phyloP scores from a whole-genome alignment of 768 basidiomycete species.

The Chlorophyllum brunneum region DNA sequence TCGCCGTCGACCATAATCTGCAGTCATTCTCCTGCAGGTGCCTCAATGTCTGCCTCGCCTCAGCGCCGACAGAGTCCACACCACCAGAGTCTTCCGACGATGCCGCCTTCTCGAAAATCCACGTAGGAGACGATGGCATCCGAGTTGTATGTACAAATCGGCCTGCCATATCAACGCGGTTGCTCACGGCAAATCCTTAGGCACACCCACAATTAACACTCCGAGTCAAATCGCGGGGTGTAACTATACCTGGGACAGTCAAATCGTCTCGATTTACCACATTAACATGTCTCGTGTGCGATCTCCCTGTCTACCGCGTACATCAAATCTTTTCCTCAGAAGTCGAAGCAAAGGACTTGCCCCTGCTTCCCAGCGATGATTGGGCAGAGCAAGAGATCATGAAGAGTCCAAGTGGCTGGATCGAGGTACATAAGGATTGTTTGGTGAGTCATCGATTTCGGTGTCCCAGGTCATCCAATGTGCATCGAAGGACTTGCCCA shows the following conservation, averaged over 20 bases:
- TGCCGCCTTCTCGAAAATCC: slow-evolving; percentile 47
- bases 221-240: slow-evolving; percentile 49
- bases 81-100: slow-evolving; percentile 31
- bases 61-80: slow-evolving; percentile 28
- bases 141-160: slow-evolving; percentile 45
- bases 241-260: slow-evolving; percentile 38
- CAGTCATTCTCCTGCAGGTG: slow-evolving; percentile 58
- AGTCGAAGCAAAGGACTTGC: slow-evolving; percentile 57
- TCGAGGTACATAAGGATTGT: slow-evolving; percentile 63
- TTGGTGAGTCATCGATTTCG: slow-evolving; percentile 48
- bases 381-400: slow-evolving; percentile 75
- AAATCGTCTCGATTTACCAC: slow-evolving; percentile 57
- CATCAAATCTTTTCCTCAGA: slow-evolving; percentile 54
- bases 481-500: slow-evolving; percentile 12
- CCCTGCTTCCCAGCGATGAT: slow-evolving; percentile 66
- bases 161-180: background rate
- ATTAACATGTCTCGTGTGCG: slow-evolving; percentile 68
- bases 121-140: slow-evolving; percentile 67
- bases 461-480: slow-evolving; percentile 8
- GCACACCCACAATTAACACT: slow-evolving; percentile 68
- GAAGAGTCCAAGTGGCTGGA: slow-evolving; percentile 67
- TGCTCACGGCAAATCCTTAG: slow-evolving; percentile 30
- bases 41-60: slow-evolving; percentile 61
- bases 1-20: slow-evolving; percentile 18
- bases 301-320: slow-evolving; percentile 64